Conservation (phyloP, 345 rosid genomes). For the Citropsis articulata region DNA sequence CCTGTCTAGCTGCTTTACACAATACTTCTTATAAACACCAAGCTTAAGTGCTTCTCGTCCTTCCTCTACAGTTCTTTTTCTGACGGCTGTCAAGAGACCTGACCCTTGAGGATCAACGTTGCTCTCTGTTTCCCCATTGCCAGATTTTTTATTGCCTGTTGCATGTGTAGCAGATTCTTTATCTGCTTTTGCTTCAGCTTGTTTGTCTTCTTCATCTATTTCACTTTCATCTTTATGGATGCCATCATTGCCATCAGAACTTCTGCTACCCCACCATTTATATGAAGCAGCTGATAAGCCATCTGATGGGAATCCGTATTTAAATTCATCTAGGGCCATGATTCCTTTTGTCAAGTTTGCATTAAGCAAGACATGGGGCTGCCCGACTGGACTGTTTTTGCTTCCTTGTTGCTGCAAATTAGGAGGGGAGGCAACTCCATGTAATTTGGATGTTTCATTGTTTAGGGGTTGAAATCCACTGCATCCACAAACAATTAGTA, state of each 20-base stretch:
- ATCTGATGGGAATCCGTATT: conserved; percentile 61
- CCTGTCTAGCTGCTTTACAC: conserved; percentile 33
- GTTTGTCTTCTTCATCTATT: conserved; percentile 24
- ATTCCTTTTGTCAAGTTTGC: conserved; percentile 33
- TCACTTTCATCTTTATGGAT: conserved; percentile 21
- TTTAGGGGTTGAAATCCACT: conserved; percentile 31
- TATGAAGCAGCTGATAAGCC: conserved; percentile 49
- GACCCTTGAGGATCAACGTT: conserved; percentile 21
- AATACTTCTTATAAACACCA: conserved; percentile 34
- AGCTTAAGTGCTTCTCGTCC: conserved; percentile 49
- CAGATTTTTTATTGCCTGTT: conserved; percentile 19
- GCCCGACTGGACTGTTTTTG: conserved; percentile 25
- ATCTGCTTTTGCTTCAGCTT: conserved; percentile 21
- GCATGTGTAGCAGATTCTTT: not conserved
- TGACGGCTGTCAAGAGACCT: conserved; percentile 36
- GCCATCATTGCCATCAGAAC: conserved; percentile 18
- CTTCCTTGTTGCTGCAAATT: conserved; percentile 36
- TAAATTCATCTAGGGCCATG: conserved; percentile 55
- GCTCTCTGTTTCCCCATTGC: conserved; percentile 24
- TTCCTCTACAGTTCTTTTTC: conserved; percentile 45
- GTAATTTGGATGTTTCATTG: conserved; percentile 24
- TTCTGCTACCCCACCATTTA: conserved; percentile 72
- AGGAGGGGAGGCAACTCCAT: conserved; percentile 19
- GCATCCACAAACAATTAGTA: conserved; percentile 5
- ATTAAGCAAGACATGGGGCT: conserved; percentile 15